Evolutionary conservation across 306 rosid species (phyloP).

Genomic region (Trichosanthes cucumerina): DNA sequence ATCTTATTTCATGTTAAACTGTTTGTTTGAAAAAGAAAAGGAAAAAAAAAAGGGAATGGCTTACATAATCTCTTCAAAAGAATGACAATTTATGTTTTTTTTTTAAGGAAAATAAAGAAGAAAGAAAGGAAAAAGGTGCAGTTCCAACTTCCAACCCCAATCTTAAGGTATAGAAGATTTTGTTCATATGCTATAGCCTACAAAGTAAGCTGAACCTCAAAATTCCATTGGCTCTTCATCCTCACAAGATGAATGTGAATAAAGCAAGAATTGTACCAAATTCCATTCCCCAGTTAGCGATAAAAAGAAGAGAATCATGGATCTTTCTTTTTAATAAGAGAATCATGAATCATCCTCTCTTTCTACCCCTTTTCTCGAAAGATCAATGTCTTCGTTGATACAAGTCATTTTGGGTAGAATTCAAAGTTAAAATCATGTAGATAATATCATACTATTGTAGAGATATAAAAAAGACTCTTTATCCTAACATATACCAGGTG

Average conservation of each 20-base stretch:
- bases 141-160: neutral
- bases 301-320: neutral
- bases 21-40: neutral
- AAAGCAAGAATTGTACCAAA: slow-evolving; percentile 2
- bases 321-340: neutral
- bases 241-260: slow-evolving; percentile 1
- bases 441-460: neutral
- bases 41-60: neutral
- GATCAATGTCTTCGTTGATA: neutral
- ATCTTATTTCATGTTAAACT: neutral
- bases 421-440: neutral
- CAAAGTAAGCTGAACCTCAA: neutral
- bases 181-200: neutral
- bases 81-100: neutral
- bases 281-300: neutral
- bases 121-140: neutral
- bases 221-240: neutral
- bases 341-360: neutral
- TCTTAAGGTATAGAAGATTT: neutral
- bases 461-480: neutral
- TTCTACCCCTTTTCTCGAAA: neutral
- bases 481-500: neutral
- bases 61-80: neutral
- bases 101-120: neutral
- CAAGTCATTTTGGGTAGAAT: neutral